Evolutionary conservation across 2,329 filamentous ascomycete species (phyloP), one percentile per base, ranked within the genome.

Genomic region (Cordyceps militaris): DNA sequence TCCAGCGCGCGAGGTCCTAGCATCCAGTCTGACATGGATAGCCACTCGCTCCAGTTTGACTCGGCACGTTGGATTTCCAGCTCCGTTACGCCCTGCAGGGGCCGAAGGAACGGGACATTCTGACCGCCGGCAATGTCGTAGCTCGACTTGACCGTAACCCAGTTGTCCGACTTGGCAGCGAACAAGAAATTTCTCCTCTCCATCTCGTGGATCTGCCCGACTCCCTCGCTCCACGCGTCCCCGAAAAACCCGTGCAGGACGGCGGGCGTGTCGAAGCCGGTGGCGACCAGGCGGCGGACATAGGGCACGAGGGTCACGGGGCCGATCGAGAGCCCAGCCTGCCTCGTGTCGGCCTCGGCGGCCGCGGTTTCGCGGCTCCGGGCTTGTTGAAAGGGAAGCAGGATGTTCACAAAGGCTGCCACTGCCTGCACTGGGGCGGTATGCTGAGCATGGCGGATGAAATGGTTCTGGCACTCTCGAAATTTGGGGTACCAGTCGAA

Each of bases 11-110:
- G 77, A 1, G 89, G 88, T 2, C 92, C 92, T n/a, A 97, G 77
- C 91, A 96, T 96, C 93, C 93, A 97, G 71, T 97, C 93, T 71
- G 96, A 91, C 90, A 97, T 95, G 13, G 90, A 90, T 32, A 97
- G 76, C 93, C 93, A 97, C 66, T 93, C 87, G 69, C 91, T 95
- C 94, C 94, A 99, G 60, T 81, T 85, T 61, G 82, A 81, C 74
- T 97, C 93, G 0, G 92, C 92, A 14, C 77, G 82, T 61, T 89
- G 82, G 61, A 97, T 89, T 74, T 97, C 94, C 23, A 84, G 82
- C 66, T 93, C 85, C 8, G 84, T 82, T 1, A 88, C 85, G 56
- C 85, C 83, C 65, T 88, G 85, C n/a, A 97, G 75, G 4, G 93
- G 91, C 63, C 86, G 85, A 65, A 97, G 75, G 69, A 96, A 97